These are phyloP conservation scores for Penicillium oxalicum DNA, from an alignment of 2,329 filamentous ascomycete species.

Conservation along the genomic window DNA sequence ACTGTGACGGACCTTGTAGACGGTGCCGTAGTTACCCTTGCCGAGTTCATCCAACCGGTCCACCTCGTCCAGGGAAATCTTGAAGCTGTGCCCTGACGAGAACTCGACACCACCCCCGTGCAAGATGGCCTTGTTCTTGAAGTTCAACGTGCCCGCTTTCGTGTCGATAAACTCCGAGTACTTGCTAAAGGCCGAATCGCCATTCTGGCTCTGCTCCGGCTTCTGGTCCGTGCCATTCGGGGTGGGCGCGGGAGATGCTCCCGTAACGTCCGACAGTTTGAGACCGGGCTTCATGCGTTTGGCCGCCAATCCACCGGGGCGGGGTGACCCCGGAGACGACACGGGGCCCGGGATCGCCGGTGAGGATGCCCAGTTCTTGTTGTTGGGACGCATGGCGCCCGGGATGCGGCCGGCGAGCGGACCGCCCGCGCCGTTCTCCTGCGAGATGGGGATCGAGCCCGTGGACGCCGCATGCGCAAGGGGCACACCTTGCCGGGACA, in stretches of 20 bases:
- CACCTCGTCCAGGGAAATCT: conserved; percentile 91
- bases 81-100: conserved; percentile 80
- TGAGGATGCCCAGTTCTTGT: conserved; percentile 31
- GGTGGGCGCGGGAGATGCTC: conserved; percentile 37
- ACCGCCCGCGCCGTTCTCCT: conserved; percentile 21
- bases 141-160: conserved; percentile 83
- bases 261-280: conserved; percentile 45
- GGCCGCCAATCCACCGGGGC: conserved; percentile 42
- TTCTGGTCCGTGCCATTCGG: conserved; percentile 21
- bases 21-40: conserved; percentile 97
- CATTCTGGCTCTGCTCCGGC: conserved; percentile 17
- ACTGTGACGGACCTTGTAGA: conserved; percentile 90
- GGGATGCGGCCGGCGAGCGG: conserved; percentile 28
- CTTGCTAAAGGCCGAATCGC: conserved; percentile 54
- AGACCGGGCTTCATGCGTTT: conserved; percentile 45
- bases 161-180: conserved; percentile 82
- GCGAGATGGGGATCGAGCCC: conserved; percentile 25
- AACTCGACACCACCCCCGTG: conserved; percentile 89
- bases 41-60: conserved; percentile 89
- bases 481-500: conserved; percentile 57
- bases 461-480: conserved; percentile 31
- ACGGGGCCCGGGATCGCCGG: conserved; percentile 32
- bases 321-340: conserved; percentile 40
- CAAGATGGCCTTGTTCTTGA: conserved; percentile 86
- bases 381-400: conserved; percentile 23